These are phyloP conservation scores for Phytophthora tubulina DNA, from an alignment of 352 stramenopile species.

Conservation along the genomic window DNA sequence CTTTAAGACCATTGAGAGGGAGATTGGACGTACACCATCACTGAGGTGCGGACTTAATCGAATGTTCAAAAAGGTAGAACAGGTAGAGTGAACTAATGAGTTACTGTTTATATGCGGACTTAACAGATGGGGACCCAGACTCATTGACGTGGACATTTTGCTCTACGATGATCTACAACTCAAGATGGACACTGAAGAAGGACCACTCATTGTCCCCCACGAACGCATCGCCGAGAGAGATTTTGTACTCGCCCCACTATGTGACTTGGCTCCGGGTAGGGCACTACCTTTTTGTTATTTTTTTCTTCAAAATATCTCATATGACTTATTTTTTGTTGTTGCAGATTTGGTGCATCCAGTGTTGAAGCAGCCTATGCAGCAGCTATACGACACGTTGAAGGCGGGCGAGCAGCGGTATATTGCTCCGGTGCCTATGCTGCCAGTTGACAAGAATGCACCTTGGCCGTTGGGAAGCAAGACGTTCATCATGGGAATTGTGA, in stretches of 20 bases:
- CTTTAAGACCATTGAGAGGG: constrained; percentile 92
- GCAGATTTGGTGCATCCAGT: constrained; percentile 81
- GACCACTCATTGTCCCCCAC: constrained; percentile 94
- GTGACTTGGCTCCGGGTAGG: constrained; percentile 88
- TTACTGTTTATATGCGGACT: constrained; percentile 15
- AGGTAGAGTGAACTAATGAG: not conserved
- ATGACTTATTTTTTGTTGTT: constrained; percentile 2
- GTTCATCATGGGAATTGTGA: constrained; percentile 98
- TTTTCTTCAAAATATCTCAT: not conserved
- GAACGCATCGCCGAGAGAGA: constrained; percentile 94
- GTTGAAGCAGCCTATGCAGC: constrained; percentile 74
- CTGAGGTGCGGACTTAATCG: constrained; percentile 46
- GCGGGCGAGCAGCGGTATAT: constrained; percentile 38
- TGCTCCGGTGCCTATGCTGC: constrained; percentile 62
- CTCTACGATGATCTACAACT: constrained; percentile 90
- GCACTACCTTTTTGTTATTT: not conserved
- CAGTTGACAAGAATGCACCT: constrained; percentile 50
- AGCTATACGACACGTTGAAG: constrained; percentile 69
- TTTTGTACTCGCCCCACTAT: constrained; percentile 97
- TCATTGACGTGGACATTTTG: constrained; percentile 97
- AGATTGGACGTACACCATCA: constrained; percentile 86
- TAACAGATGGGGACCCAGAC: constrained; percentile 90
- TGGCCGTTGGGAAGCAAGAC: constrained; percentile 73
- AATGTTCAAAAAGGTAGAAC: constrained; percentile 5
- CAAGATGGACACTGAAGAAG: constrained; percentile 68